Evolutionary conservation across 75 land plant genomes (phyloP).

Genomic region (Ceratopteris richardii): DNA sequence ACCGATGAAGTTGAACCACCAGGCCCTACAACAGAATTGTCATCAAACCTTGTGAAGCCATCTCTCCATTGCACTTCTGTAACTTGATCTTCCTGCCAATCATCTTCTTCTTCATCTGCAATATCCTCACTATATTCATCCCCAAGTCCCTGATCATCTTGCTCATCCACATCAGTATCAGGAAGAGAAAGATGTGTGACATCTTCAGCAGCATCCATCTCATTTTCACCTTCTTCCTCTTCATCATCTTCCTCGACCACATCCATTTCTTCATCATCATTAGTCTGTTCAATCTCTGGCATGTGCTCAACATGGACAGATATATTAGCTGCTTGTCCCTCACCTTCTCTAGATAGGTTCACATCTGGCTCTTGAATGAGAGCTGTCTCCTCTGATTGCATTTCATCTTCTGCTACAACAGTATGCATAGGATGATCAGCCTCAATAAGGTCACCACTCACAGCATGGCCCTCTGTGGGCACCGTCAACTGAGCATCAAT

Average conservation of each 20-base stretch:
- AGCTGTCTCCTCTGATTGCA: constrained; percentile 25
- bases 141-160: constrained; percentile 34
- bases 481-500: background rate
- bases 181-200: constrained; percentile 46
- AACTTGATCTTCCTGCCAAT: constrained; percentile 31
- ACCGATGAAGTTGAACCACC: constrained; percentile 14
- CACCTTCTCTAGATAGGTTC: constrained; percentile 17
- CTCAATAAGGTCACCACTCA: background rate
- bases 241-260: constrained; percentile 32
- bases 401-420: background rate
- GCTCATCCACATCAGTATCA: constrained; percentile 43
- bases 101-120: constrained; percentile 42
- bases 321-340: constrained; percentile 25
- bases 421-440: background rate
- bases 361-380: constrained; percentile 26
- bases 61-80: constrained; percentile 40
- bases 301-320: constrained; percentile 19
- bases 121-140: constrained; percentile 47
- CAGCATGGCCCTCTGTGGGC: background rate
- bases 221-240: constrained; percentile 33
- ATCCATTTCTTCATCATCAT: constrained; percentile 27
- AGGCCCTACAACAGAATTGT: constrained; percentile 25
- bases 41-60: constrained; percentile 46
- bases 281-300: constrained; percentile 21
- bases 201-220: constrained; percentile 40